Percentiles rank a stretch among this genome's conserved stretches.
Evolutionary conservation across 2,329 filamentous ascomycete genomes (phyloP).

Genomic region (Herpotrichia juniperi): DNA sequence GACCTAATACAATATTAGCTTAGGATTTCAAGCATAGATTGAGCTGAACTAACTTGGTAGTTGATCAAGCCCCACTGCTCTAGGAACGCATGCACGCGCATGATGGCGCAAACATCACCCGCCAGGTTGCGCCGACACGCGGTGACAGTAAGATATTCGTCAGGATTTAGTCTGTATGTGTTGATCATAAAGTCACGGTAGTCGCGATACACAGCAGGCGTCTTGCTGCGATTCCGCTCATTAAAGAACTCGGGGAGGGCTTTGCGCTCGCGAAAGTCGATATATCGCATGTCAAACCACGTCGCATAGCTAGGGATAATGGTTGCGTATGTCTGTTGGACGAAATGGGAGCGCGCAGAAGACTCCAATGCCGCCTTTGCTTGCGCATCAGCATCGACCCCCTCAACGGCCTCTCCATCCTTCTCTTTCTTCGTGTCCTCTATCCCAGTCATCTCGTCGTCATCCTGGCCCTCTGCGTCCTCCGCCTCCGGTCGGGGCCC

Average conservation of each 20-base stretch:
- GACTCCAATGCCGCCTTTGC: conserved; percentile 83
- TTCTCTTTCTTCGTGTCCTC: conserved; percentile 48
- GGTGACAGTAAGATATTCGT: conserved; percentile 96
- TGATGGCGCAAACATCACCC: conserved; percentile 97
- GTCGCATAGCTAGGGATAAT: conserved; percentile 97
- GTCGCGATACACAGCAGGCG: conserved; percentile 94
- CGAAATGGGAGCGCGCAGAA: conserved; percentile 87
- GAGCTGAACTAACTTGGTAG: conserved; percentile 75
- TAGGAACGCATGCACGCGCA: conserved; percentile 96
- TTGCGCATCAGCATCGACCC: conserved; percentile 59
- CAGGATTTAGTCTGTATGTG: conserved; percentile 93
- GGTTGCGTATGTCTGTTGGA: conserved; percentile 92
- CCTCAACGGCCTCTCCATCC: conserved; percentile 34
- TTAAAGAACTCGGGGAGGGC: conserved; percentile 98
- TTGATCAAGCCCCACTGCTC: conserved; percentile 99
- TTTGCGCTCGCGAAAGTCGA: conserved; percentile 92
- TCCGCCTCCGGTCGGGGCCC: conserved; percentile 65
- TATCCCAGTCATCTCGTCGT: conserved; percentile 69
- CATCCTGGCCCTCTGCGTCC: conserved; percentile 65
- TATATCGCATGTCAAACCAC: conserved; percentile 97
- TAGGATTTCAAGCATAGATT: not conserved
- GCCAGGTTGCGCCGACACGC: conserved; percentile 94
- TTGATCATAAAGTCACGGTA: conserved; percentile 99
- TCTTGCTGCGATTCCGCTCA: conserved; percentile 97
- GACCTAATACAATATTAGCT: conserved; percentile 64